Conservation (phyloP, 441 rosid genomes). For the Breynia disticha region DNA sequence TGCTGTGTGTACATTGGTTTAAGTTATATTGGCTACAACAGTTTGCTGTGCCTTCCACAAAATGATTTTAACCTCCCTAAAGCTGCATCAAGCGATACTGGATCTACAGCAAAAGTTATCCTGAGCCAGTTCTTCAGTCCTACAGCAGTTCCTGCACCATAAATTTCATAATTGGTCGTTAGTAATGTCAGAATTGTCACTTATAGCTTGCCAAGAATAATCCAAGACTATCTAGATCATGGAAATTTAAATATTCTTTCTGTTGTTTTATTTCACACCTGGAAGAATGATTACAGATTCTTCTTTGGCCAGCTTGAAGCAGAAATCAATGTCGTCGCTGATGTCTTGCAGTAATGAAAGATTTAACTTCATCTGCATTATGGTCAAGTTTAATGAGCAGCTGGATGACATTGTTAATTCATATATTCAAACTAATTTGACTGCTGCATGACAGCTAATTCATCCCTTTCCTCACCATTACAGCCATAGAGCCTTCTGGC, state of each 20-base stretch:
- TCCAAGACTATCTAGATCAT: too few relatives aligned
- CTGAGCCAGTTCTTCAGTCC: conserved; percentile 53
- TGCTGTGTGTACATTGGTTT: too few relatives aligned
- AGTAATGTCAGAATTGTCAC: neutral
- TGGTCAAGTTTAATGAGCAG: neutral
- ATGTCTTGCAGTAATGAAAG: conserved; percentile 50
- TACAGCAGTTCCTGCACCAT: conserved; percentile 36
- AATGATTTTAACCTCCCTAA: conserved; percentile 36
- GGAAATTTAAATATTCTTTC: too few relatives aligned
- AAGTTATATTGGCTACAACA: neutral
- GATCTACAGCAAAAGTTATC: conserved; percentile 42
- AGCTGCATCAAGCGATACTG: conserved; percentile 36
- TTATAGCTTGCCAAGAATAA: too few relatives aligned
- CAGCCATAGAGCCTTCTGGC: conserved; percentile 90
- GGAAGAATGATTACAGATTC: conserved; percentile 89
- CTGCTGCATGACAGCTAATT: too few relatives aligned
- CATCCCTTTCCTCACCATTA: conserved; percentile 42
- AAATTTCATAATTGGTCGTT: neutral
- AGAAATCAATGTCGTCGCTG: conserved; percentile 73
- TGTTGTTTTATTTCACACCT: conserved; percentile 28
- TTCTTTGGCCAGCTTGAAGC: conserved; percentile 82
- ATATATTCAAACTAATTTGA: neutral
- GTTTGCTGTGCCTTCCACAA: conserved; percentile 39
- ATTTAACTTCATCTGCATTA: conserved; percentile 54
- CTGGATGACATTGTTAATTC: neutral